Evolutionary conservation across 1,284 basidiomycete species (phyloP).

Genomic region (Ustilago crameri): DNA sequence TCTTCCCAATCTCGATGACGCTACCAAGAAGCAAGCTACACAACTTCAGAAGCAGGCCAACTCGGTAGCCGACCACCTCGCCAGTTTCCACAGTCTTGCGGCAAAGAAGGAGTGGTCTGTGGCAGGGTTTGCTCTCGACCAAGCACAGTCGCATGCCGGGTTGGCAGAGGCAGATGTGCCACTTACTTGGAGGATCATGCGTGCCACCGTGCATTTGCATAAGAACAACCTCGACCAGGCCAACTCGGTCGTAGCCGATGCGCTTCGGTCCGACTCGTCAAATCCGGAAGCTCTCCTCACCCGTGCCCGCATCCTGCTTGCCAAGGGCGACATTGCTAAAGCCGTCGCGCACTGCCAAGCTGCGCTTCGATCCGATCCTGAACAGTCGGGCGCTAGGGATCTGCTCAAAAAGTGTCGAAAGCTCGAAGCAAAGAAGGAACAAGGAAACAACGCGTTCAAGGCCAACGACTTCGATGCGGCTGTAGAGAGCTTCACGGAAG

Average conservation of each 20-base stretch:
- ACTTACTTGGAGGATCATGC: conserved; percentile 47
- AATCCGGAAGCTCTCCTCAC: conserved; percentile 83
- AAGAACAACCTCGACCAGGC: conserved; percentile 59
- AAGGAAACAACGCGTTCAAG: conserved; percentile 84
- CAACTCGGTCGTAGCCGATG: conserved; percentile 73
- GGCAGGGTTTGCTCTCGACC: conserved; percentile 56
- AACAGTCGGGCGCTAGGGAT: conserved; percentile 77
- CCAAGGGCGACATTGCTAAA: conserved; percentile 77
- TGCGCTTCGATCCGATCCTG: conserved; percentile 83
- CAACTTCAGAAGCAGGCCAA: conserved; percentile 50
- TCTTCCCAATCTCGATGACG: conserved; percentile 7
- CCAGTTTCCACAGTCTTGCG: conserved; percentile 76
- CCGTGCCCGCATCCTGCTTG: conserved; percentile 82
- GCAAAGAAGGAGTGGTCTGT: conserved; percentile 72
- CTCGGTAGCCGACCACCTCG: conserved; percentile 52
- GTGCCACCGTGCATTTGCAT: conserved; percentile 49
- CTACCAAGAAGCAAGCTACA: conserved; percentile 43
- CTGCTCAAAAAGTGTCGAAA: conserved; percentile 81
- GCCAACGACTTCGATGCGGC: conserved; percentile 75
- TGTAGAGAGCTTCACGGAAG: conserved; percentile 71
- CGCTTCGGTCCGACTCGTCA: conserved; percentile 77
- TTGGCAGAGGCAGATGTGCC: conserved; percentile 51
- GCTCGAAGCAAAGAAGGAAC: conserved; percentile 83
- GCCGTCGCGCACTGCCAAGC: conserved; percentile 79
- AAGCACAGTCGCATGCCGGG: conserved; percentile 50